Evolutionary conservation across 306 rosid genomes (phyloP), one percentile per base, ranked within the genome.

Genomic region (Cicer arietinum): DNA sequence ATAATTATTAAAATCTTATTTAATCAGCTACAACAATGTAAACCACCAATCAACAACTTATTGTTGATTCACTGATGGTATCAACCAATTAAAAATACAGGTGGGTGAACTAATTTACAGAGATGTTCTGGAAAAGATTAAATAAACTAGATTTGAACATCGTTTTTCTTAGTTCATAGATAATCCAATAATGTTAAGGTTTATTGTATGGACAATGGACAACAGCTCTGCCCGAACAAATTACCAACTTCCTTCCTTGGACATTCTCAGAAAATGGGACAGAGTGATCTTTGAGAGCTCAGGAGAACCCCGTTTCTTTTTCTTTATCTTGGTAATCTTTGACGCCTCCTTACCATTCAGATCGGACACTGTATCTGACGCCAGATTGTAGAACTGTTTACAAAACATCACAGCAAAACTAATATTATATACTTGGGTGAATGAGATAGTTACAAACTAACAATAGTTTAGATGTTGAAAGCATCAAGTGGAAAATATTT

Each of bases 231-330:
- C 75, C 70, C 40, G 17, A 69, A 72, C 75, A 67, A 79, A 73
- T 83, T 80, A 94, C 97, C 97, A 94, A 66, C 71, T 73, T 69
- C 97, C 97, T 86, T 87, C 91, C 88, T 87, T 94, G 73, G 94
- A 80, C 97, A 90, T 86, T 78, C 89, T 94, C 79, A 94, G 86
- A 75, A 85, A 91, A 77, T 89, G 89, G 79, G 90, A 59, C n/a
- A 91, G 77, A 7, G 89, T 86, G 80, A 89, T 86, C 5, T 74
- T 91, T 48, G 92, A 85, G 71, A 90, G 77, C 80, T 83, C 82
- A 7, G 87, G 83, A 41, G 76, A 72, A 64, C 86, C 80, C 76
- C 47, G 85, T 17, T 87, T 89, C 82, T 89, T 91, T 86, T 70
- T 90, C 66, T 86, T 85, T 80, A 91, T 89, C 80, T 44, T 86